These are phyloP conservation scores for Saccharomycopsis javanensis DNA, from an alignment of 805 yeast genomes.

Conservation along the genomic window DNA sequence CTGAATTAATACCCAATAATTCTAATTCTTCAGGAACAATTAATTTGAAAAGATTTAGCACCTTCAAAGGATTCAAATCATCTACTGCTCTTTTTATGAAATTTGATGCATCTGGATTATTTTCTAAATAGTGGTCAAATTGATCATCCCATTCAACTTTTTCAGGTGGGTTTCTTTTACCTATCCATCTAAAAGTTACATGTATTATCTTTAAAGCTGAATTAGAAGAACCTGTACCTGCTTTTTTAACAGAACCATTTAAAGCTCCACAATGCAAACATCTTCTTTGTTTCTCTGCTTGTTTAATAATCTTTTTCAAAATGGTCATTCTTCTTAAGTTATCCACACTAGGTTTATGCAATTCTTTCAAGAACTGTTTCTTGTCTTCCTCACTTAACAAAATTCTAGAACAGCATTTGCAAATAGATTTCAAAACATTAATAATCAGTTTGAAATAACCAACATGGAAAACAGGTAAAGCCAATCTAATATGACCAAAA, in stretches of 20 bases:
- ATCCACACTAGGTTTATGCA: constrained; percentile 81
- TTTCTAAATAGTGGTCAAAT: constrained; percentile 59
- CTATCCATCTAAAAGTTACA: constrained; percentile 92
- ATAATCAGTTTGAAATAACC: constrained; percentile 93
- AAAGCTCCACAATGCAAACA: constrained; percentile 80
- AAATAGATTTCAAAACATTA: constrained; percentile 78
- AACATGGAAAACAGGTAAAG: constrained; percentile 93
- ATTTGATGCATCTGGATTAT: constrained; percentile 82
- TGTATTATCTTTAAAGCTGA: constrained; percentile 94
- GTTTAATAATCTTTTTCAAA: constrained; percentile 73
- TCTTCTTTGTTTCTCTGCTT: constrained; percentile 90
- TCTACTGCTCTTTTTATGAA: constrained; percentile 82
- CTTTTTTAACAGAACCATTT: constrained; percentile 96
- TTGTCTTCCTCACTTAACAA: constrained; percentile 65
- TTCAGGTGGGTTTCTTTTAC: constrained; percentile 80
- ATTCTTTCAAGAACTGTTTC: constrained; percentile 60
- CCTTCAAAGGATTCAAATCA: constrained; percentile 88
- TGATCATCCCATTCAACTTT: constrained; percentile 82
- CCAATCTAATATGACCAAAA: constrained; percentile 88
- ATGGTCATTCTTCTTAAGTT: constrained; percentile 87
- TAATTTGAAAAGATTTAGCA: constrained; percentile 77
- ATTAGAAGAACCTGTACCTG: constrained; percentile 82
- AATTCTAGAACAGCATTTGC: constrained; percentile 79
- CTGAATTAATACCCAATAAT: constrained; percentile 79
- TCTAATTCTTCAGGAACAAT: constrained; percentile 85